Conservation (phyloP, 139 green algal genomes). For the Chlorokybus atmophyticus region DNA sequence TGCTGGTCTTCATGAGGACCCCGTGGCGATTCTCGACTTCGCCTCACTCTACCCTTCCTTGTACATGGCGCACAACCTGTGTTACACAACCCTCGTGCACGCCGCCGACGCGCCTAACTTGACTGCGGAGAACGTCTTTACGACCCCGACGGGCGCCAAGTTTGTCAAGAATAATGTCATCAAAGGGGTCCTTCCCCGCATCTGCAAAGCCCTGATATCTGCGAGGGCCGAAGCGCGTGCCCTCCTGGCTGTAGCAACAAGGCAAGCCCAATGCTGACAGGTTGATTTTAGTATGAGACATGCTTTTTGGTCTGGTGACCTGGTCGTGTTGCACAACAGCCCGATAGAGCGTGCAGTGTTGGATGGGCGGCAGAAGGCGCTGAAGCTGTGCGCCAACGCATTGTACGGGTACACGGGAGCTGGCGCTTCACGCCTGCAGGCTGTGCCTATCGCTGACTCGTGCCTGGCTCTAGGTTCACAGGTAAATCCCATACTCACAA, state of each 20-base stretch:
- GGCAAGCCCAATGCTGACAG: neutral
- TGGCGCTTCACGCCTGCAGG: conserved; percentile 51
- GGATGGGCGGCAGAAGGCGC: conserved; percentile 61
- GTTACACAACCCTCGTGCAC: conserved; percentile 26
- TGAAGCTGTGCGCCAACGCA: conserved; percentile 74
- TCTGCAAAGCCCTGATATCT: conserved; percentile 13
- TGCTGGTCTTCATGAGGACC: conserved; percentile 14
- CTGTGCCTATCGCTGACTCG: conserved; percentile 52
- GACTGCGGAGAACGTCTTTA: conserved; percentile 9
- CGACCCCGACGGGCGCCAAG: conserved; percentile 15
- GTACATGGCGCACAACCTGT: conserved; percentile 28
- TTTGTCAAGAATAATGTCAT: conserved; percentile 13
- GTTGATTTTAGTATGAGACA: neutral
- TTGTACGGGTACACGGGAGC: conserved; percentile 69
- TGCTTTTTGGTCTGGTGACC: too few relatives aligned
- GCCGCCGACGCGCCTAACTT: conserved; percentile 8
- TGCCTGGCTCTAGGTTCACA: conserved; percentile 65
- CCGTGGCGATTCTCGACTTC: conserved; percentile 25
- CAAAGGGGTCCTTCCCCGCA: conserved; percentile 13
- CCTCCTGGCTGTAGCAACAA: neutral
- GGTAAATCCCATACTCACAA: too few relatives aligned
- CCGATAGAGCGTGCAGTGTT: conserved; percentile 16
- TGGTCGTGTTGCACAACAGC: neutral
- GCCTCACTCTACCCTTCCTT: conserved; percentile 23
- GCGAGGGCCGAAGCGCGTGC: conserved; percentile 1